Evolutionary conservation across 768 basidiomycete genomes (phyloP).

Genomic region (Leccinum imitatum): DNA sequence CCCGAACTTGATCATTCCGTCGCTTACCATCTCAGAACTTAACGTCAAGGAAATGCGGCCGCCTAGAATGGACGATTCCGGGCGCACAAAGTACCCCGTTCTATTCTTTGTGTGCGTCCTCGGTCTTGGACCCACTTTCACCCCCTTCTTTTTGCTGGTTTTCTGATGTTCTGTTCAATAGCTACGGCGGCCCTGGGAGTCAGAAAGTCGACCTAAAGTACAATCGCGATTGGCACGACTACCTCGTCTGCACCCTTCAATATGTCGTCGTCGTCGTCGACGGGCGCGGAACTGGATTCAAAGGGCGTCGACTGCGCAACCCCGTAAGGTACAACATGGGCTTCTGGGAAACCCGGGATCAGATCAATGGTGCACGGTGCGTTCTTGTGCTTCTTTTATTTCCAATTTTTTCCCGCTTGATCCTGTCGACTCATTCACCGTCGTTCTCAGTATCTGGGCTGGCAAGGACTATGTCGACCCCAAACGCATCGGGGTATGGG

Average conservation of each 20-base stretch:
- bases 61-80: slow-evolving; percentile 89
- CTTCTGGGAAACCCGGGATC: slow-evolving; percentile 85
- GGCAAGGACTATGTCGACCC: slow-evolving; percentile 86
- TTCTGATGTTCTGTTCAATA: slow-evolving; percentile 29
- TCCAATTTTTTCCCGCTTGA: background rate
- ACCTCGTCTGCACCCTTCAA: slow-evolving; percentile 74
- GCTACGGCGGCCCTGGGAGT: slow-evolving; percentile 88
- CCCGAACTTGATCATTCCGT: slow-evolving; percentile 14
- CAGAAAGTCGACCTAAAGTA: slow-evolving; percentile 74
- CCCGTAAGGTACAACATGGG: slow-evolving; percentile 89
- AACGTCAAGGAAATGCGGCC: slow-evolving; percentile 92
- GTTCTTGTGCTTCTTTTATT: slow-evolving; percentile 9
- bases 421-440: background rate
- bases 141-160: background rate
- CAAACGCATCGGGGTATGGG: slow-evolving; percentile 92
- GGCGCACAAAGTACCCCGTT: slow-evolving; percentile 94
- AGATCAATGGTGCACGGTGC: slow-evolving; percentile 84
- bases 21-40: slow-evolving; percentile 54
- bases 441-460: slow-evolving; percentile 65
- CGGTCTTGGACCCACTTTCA: background rate
- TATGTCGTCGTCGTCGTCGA: slow-evolving; percentile 90
- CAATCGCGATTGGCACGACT: slow-evolving; percentile 81
- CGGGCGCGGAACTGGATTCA: slow-evolving; percentile 91
- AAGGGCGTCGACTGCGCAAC: slow-evolving; percentile 82
- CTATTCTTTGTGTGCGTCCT: slow-evolving; percentile 73